A percentile compares a stretch with the other conserved stretches of the same genome.
phyloP scores from a whole-genome alignment of 1,284 basidiomycete species.

The Leccinum insolens region DNA sequence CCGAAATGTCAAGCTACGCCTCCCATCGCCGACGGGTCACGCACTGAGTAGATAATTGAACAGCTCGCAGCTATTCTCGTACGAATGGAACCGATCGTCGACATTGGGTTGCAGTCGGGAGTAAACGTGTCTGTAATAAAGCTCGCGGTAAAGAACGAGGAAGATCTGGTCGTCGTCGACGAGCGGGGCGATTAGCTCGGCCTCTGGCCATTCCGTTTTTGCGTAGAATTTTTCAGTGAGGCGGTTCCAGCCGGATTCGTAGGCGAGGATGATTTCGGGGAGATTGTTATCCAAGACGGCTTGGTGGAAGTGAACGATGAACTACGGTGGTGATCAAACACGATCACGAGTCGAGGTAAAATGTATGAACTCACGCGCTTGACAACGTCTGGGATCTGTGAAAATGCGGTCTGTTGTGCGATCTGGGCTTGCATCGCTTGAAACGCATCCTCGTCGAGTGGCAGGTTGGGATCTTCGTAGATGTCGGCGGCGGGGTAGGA shows the following conservation, averaged over 20 bases:
- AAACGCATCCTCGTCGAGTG: conserved; percentile 68
- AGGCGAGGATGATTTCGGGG: conserved; percentile 86
- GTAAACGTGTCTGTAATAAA: conserved; percentile 95
- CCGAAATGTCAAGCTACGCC: background rate
- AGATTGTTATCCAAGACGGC: conserved; percentile 87
- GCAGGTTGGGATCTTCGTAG: conserved; percentile 59
- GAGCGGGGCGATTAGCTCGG: conserved; percentile 91
- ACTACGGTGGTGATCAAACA: conserved; percentile 48
- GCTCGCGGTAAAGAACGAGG: conserved; percentile 94
- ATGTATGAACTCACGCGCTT: conserved; percentile 60
- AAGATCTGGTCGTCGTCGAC: conserved; percentile 96
- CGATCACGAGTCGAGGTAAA: background rate
- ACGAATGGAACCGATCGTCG: conserved; percentile 97
- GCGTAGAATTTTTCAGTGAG: conserved; percentile 95
- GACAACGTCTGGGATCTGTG: conserved; percentile 79
- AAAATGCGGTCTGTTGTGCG: conserved; percentile 76
- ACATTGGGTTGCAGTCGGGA: conserved; percentile 93
- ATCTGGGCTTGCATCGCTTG: conserved; percentile 78
- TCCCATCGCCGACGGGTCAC: conserved; percentile 26
- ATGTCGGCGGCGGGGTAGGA: conserved; percentile 67
- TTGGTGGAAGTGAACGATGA: conserved; percentile 91
- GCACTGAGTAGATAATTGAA: conserved; percentile 91
- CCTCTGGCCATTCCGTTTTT: conserved; percentile 96
- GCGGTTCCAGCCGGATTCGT: conserved; percentile 96
- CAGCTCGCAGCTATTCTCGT: conserved; percentile 98